Percentiles rank a stretch among this genome's conserved stretches.
phyloP scores from a whole-genome alignment of 208 protist genomes.

The Leishmania braziliensis region DNA sequence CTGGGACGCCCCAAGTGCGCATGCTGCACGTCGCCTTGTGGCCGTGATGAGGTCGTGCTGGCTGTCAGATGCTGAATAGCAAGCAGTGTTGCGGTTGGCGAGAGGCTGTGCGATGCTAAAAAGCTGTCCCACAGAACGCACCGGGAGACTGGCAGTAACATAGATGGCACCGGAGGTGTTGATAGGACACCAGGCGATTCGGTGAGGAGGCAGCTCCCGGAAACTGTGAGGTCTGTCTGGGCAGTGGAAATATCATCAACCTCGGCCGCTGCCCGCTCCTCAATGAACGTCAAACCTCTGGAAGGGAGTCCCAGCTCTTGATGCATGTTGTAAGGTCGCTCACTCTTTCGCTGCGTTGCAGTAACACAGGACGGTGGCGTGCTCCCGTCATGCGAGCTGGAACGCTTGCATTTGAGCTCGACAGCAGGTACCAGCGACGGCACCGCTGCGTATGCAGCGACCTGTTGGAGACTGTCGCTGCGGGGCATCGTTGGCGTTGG shows the following conservation, averaged over 20 bases:
- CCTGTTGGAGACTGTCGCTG: conserved; percentile 12
- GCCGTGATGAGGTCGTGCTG: background rate
- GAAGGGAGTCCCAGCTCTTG: background rate
- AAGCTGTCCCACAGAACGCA: conserved; percentile 27
- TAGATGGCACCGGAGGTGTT: background rate
- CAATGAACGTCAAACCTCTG: conserved; percentile 20
- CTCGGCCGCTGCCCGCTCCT: conserved; percentile 3
- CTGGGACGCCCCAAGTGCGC: background rate
- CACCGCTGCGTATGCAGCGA: background rate
- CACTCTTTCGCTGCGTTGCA: conserved; percentile 26
- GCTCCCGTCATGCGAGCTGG: conserved; percentile 5
- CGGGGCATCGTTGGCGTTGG: conserved; percentile 40
- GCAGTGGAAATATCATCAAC: background rate
- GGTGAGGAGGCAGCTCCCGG: background rate
- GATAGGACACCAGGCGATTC: background rate
- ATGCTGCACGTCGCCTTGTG: background rate
- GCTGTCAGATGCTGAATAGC: conserved; percentile 17
- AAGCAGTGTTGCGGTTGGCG: background rate
- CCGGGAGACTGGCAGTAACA: conserved; percentile 9
- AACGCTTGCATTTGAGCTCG: background rate
- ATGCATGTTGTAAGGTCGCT: conserved; percentile 12
- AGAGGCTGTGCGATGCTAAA: conserved; percentile 5
- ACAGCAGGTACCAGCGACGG: background rate
- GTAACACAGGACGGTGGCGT: conserved; percentile 22
- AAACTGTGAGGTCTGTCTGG: background rate